A percentile compares a stretch with the other conserved stretches of the same genome.
Evolutionary conservation across 257 asterid species (phyloP).

Genomic region (Dorcoceras hygrometricum): DNA sequence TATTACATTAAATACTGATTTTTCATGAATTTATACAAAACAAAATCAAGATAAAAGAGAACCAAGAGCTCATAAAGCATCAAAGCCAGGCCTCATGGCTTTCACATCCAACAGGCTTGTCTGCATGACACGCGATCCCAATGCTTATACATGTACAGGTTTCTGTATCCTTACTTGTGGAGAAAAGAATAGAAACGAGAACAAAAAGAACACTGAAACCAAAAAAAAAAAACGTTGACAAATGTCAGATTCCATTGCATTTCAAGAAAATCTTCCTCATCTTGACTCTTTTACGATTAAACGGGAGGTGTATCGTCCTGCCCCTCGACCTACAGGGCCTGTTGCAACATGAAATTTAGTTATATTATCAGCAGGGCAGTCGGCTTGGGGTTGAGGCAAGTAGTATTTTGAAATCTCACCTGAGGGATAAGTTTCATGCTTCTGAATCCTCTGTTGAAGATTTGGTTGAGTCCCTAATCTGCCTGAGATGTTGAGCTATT

Average conservation of each 20-base stretch:
- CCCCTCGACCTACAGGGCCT: neutral
- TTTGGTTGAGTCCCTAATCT: conserved; percentile 39
- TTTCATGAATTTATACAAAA: conserved; percentile 1
- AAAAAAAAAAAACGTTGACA: neutral
- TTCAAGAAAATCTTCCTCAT: neutral
- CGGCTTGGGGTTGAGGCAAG: neutral
- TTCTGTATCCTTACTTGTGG: conserved; percentile 22
- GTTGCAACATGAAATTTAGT: neutral
- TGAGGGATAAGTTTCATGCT: conserved; percentile 25
- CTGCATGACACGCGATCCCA: neutral
- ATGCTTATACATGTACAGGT: conserved; percentile 18
- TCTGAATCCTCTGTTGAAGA: conserved; percentile 25
- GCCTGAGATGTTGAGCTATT: conserved; percentile 73
- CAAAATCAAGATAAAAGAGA: conserved; percentile 8
- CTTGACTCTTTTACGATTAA: neutral
- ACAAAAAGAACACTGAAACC: conserved; percentile 18
- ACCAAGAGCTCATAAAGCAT: conserved; percentile 10
- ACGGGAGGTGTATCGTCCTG: neutral
- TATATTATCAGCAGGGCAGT: neutral
- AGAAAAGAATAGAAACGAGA: conserved; percentile 18
- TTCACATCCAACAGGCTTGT: neutral
- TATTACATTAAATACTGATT: neutral
- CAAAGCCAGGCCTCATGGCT: conserved; percentile 7
- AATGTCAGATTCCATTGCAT: neutral
- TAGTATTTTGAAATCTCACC: conserved; percentile 19